Evolutionary conservation across 108 stramenopile species (phyloP), one percentile per base, ranked within the genome.

Genomic region (Discostella pseudostelligera): DNA sequence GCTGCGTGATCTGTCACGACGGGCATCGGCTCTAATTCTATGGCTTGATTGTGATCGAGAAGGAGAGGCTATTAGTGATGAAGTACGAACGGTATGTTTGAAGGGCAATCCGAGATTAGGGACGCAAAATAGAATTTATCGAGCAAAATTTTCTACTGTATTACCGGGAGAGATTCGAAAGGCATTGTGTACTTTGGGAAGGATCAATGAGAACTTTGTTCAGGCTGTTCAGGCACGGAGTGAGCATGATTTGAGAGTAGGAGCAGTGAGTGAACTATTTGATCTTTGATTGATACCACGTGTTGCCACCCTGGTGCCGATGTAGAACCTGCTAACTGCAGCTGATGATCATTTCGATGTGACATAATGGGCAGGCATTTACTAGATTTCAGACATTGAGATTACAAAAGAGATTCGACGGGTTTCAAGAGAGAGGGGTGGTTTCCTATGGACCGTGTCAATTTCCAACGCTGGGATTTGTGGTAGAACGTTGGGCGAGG

Each of bases 31-130:
- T 36, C 76, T 97, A 17, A 89, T 99, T 43, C 75, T 99, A 32
- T 99, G 99, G 99, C 72, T 97, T 24, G 99, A 99, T 87, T 98
- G 97, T 69, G 99, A 99, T 82, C 87, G 95, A 20, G 99, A 99
- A 78, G 99, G 96, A 47, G 96, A 97, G 74, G 93, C 93, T 20
- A 95, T 95, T 66, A 90, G 82, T 49, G 95, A 87, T 62, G 97
- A 99, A 77, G 97, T 99, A 45, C 73, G 82, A 17, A 59, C 78
- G 32, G 94, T 96, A 0, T 96, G 93, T 59, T 45, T 88, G 25
- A 64, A 69, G 17, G 66, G 68, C 19, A 90, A 92, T 69, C 79
- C 81, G 13, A 78, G 77, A 40, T 49, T 84, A 24, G 58, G 55
- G n/a, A 49, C 65, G 8, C 67, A 64, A 59, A 67, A 70, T 46